Evolutionary conservation across 2,329 filamentous ascomycete genomes (phyloP), one percentile per base, ranked within the genome.

Genomic region (Microcyclosporella mali): DNA sequence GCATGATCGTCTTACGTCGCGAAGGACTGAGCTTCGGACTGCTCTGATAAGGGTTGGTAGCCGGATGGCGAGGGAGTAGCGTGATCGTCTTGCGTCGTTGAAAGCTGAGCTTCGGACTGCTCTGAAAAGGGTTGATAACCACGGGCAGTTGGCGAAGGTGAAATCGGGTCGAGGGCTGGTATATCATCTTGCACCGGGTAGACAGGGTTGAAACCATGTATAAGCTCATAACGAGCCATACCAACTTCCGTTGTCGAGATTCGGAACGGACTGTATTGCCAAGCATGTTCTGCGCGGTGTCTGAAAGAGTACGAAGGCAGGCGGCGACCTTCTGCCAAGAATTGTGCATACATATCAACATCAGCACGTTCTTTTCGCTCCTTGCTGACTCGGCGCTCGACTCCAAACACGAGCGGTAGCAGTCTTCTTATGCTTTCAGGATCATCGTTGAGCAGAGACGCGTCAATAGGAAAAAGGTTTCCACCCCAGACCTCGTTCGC

Each of bases 401-500:
- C 12, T 10, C 55, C 54, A 35, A 60, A 61, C 29, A 59, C 36
- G 21, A 48, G 45, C 11, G 51, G 30, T n/a, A 58, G 40, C 6
- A 56, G 43, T 15, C 29, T 21, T 12, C 47, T 32, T 25, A 46
- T 27, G 17, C 43, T 49, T 4, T 32, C 18, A 21, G 45, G 34
- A 7, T 50, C 45, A 21, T 50, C 43, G n/a, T 31, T 27, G 3
- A 53, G 39, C 3, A 55, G 34, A 18, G 42, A 33, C 9, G 45
- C 37, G 19, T 45, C 43, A 17, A 55, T 25, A 9, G 43, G 25
- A 34, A 56, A 54, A 4, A 55, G 41, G 16, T 45, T 17, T 18
- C 43, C 35, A 16, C 46, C 52, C 52, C 57, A 63, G 7, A 60
- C 39, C 3, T 51, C 45, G n/a, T 63, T 56, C n/a, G 57, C 58